Evolutionary conservation across 768 basidiomycete species (phyloP).

Genomic region (Polyporus arcularius): DNA sequence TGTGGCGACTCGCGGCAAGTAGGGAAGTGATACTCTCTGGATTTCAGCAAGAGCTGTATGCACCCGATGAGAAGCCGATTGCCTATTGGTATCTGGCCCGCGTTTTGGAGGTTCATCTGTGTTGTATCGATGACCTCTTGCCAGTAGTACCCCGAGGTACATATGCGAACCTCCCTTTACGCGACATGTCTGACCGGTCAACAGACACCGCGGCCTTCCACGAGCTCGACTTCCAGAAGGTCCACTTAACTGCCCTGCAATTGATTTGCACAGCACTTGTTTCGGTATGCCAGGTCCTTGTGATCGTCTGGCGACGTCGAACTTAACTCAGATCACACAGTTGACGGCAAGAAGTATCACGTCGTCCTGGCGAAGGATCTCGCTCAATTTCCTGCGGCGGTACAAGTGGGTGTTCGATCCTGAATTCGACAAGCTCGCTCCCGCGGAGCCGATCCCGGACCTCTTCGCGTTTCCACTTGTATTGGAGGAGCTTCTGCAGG

Average conservation of each 20-base stretch:
- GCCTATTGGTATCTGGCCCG: conserved; percentile 75
- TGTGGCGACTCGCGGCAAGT: conserved; percentile 61
- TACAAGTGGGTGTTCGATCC: conserved; percentile 79
- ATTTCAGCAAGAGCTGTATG: conserved; percentile 75
- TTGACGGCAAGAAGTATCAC: conserved; percentile 49
- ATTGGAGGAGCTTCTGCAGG: conserved; percentile 42
- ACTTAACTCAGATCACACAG: conserved; percentile 31
- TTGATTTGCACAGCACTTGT: conserved; percentile 46
- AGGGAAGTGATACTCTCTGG: conserved; percentile 74
- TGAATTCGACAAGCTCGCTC: conserved; percentile 54
- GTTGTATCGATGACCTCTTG: conserved; percentile 51
- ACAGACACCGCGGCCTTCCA: conserved; percentile 41
- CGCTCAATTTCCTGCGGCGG: conserved; percentile 60
- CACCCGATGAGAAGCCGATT: conserved; percentile 64
- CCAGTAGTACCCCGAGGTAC: conserved; percentile 19
- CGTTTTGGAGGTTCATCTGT: conserved; percentile 58
- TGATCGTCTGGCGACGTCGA: background rate
- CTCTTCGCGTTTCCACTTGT: conserved; percentile 48
- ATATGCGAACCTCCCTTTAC: background rate
- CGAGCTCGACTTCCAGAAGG: conserved; percentile 52
- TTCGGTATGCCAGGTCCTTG: conserved; percentile 48
- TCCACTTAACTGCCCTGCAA: conserved; percentile 60
- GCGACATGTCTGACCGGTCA: background rate
- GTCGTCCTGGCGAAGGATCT: conserved; percentile 50
- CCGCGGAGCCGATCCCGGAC: conserved; percentile 56